Evolutionary conservation across 805 yeast species (phyloP).

Genomic region (Kurtzmaniella cleridarum): DNA sequence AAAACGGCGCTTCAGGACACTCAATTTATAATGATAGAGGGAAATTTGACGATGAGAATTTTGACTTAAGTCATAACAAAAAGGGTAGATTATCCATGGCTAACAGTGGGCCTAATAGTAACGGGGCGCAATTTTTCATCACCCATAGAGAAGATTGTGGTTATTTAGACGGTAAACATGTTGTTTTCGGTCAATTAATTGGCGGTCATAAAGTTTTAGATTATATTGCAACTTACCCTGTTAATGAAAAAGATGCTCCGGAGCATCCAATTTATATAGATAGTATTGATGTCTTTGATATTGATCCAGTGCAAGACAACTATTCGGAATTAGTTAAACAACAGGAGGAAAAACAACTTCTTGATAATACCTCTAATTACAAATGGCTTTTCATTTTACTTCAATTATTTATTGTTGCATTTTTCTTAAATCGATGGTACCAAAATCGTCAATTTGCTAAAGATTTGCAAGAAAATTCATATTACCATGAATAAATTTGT

Average conservation of each 20-base stretch:
- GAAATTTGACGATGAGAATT: slow-evolving; percentile 56
- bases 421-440: background rate
- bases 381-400: background rate
- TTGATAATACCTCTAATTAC: background rate
- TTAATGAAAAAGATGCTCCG: slow-evolving; percentile 15
- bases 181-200: slow-evolving; percentile 44
- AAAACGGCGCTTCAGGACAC: slow-evolving; percentile 84
- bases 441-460: background rate
- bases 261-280: slow-evolving; percentile 12
- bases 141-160: slow-evolving; percentile 22
- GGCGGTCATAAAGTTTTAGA: slow-evolving; percentile 35
- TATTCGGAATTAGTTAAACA: too few relatives aligned
- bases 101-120: slow-evolving; percentile 46
- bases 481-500: too few relatives aligned
- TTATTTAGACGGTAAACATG: slow-evolving; percentile 43
- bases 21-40: slow-evolving; percentile 58
- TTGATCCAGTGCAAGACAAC: background rate
- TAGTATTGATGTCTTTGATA: slow-evolving; percentile 5
- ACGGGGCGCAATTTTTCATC: slow-evolving; percentile 45
- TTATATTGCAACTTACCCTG: slow-evolving; percentile 13
- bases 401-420: background rate
- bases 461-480: slow-evolving; percentile 1
- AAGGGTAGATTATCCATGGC: slow-evolving; percentile 89
- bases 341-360: too few relatives aligned
- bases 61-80: slow-evolving; percentile 51